Evolutionary conservation across 371 early-diverging fungal genomes (phyloP), one percentile per base, ranked within the genome.

Genomic region (Mucor saturninus): DNA sequence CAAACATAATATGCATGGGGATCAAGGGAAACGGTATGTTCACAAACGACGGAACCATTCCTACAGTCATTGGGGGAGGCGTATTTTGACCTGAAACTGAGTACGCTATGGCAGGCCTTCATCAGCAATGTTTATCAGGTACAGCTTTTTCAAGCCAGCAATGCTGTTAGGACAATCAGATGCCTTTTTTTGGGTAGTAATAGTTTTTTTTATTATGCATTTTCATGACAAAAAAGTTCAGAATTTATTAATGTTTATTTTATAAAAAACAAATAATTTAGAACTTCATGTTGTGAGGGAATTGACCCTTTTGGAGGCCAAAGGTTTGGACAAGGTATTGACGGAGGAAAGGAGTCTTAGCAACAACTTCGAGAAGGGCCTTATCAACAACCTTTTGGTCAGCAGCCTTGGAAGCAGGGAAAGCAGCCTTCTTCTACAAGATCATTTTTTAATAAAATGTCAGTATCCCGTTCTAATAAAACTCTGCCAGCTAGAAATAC

Each of bases 281-380:
- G 86, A 96, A 95, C 87, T 92, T 89, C 83, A 97, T 83, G 73
- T 79, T 72, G 84, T 98, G 98, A 71, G 96, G 96, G 81, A 90
- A 89, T 85, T 96, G 95, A 73, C 97, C 96, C 90, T 96, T 96
- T 84, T 85, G 73, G 67, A 98, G 88, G 54, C 93, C 76, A 85
- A 98, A 97, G 59, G 89, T 80, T 64, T 93, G 75, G 64, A 81
- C 79, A 67, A 98, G 83, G 92, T 98, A 98, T 56, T 89, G 86
- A 74, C 83, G 83, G 67, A 98, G 87, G 77, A 87, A 75, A 68
- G 93, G 93, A 72, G 85, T 85, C 90, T 95, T 93, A 83, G 85
- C 86, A 73, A 95, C 77, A 46, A 83, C 84, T 58, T 91, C 91
- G 43, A 94, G 70, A 74, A 97, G 73, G 53, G 81, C 87, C 82